Evolutionary conservation across 2,329 filamentous ascomycete genomes (phyloP).

Genomic region (Penicillium sp.): DNA sequence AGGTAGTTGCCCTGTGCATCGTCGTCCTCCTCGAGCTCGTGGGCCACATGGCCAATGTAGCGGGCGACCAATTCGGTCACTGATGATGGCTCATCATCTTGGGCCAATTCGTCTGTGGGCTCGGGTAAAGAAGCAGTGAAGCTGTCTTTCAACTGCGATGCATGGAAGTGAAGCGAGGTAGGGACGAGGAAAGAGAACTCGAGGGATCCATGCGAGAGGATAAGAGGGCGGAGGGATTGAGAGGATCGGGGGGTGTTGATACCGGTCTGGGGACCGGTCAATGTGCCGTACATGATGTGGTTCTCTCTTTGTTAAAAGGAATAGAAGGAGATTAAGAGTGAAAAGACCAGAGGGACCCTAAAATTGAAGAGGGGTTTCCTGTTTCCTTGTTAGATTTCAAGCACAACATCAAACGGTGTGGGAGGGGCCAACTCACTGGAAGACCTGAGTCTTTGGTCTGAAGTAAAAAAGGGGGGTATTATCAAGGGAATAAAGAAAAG

Average conservation of each 20-base stretch:
- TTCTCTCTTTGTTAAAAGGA: constrained; percentile 10
- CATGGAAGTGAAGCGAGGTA: constrained; percentile 93
- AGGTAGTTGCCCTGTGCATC: constrained; percentile 83
- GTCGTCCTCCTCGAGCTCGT: constrained; percentile 89
- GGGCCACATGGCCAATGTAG: constrained; percentile 86
- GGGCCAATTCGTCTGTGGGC: constrained; percentile 94
- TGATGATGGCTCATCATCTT: constrained; percentile 98
- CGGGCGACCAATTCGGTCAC: constrained; percentile 86
- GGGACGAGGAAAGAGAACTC: constrained; percentile 96
- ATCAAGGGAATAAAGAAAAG: constrained; percentile 12
- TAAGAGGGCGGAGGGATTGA: constrained; percentile 86
- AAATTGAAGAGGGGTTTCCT: constrained; percentile 4
- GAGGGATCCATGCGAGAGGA: constrained; percentile 87
- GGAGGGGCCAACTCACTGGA: neutral
- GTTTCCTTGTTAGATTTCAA: neutral
- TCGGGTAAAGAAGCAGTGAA: constrained; percentile 82
- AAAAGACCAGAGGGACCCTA: constrained; percentile 5
- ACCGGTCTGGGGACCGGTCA: constrained; percentile 84
- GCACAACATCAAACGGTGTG: neutral
- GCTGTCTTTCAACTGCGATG: constrained; percentile 86
- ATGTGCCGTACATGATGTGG: constrained; percentile 77
- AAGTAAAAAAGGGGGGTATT: constrained; percentile 3
- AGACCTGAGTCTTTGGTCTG: neutral
- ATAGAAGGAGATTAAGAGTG: constrained; percentile 1
- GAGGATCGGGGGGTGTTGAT: constrained; percentile 95